phyloP scores from a whole-genome alignment of 2,329 filamentous ascomycete species.

The Juglanconis oblonga region DNA sequence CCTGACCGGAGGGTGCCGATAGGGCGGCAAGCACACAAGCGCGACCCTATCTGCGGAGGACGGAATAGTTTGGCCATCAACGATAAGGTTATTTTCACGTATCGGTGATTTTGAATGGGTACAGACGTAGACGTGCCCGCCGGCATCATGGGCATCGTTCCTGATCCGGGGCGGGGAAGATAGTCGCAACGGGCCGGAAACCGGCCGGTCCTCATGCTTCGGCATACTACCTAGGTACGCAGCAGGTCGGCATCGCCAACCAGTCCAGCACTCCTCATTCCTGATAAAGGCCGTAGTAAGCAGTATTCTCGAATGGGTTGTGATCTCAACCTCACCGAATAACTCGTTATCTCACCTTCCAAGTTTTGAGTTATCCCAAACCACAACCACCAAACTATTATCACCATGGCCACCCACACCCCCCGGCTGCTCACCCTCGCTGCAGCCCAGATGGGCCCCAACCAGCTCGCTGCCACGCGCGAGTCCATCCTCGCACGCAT shows the following conservation, averaged over 20 bases:
- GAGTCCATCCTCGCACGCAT: constrained; percentile 44
- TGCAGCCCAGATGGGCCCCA: constrained; percentile 51
- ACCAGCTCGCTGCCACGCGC: constrained; percentile 38
- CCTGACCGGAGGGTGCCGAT: neutral
- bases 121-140: neutral
- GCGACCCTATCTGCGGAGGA: neutral
- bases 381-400: neutral
- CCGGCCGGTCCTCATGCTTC: neutral
- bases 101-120: neutral
- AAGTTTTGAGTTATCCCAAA: neutral
- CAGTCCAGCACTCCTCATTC: neutral
- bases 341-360: no score
- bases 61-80: neutral
- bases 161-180: constrained; percentile 1
- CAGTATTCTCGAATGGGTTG: neutral
- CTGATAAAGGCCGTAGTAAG: constrained; percentile 7
- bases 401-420: constrained; percentile 3
- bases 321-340: neutral
- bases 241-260: neutral
- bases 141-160: neutral
- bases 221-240: neutral
- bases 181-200: constrained; percentile 3
- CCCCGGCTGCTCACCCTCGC: constrained; percentile 35
- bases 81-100: neutral
- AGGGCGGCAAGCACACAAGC: neutral